These are phyloP conservation scores for Alternaria sp. DNA, from an alignment of 2,329 filamentous ascomycete species.

Conservation along the genomic window DNA sequence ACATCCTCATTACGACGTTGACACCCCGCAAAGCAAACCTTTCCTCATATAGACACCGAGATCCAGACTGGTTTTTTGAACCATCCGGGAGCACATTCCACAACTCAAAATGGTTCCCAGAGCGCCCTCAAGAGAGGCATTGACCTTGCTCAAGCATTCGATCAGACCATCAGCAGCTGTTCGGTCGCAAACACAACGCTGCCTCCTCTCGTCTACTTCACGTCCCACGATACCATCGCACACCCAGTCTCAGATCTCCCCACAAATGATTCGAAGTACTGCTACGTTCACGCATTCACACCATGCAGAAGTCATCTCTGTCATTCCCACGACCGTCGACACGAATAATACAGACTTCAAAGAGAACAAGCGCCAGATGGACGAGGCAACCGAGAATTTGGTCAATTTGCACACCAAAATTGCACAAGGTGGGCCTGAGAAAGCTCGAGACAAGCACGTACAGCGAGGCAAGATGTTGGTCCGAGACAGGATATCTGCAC, in stretches of 20 bases:
- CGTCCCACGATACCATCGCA: conserved; percentile 29
- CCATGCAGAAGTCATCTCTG: conserved; percentile 83
- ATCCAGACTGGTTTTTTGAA: not conserved
- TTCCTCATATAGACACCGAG: not conserved
- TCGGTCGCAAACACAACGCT: conserved; percentile 36
- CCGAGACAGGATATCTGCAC: conserved; percentile 82
- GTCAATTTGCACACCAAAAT: conserved; percentile 74
- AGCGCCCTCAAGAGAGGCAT: conserved; percentile 48
- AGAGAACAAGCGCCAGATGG: conserved; percentile 82
- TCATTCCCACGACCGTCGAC: conserved; percentile 79
- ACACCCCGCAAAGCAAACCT: not conserved
- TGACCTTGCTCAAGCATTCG: conserved; percentile 46
- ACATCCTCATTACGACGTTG: not conserved
- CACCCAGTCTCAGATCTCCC: conserved; percentile 22
- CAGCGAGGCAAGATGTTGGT: conserved; percentile 93
- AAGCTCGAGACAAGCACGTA: conserved; percentile 86
- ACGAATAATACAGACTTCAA: conserved; percentile 78
- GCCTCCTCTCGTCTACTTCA: conserved; percentile 26
- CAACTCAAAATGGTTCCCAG: conserved; percentile 40
- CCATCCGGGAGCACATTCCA: not conserved
- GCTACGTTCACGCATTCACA: conserved; percentile 82
- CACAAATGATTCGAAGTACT: conserved; percentile 51
- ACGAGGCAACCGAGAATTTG: conserved; percentile 73
- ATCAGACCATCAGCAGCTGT: conserved; percentile 38
- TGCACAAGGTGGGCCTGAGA: conserved; percentile 78